A percentile compares a stretch with the other conserved stretches of the same genome.
These are phyloP conservation scores for Pigoraptor vietnamica DNA, from an alignment of 78 protist genomes.

Conservation along the genomic window DNA sequence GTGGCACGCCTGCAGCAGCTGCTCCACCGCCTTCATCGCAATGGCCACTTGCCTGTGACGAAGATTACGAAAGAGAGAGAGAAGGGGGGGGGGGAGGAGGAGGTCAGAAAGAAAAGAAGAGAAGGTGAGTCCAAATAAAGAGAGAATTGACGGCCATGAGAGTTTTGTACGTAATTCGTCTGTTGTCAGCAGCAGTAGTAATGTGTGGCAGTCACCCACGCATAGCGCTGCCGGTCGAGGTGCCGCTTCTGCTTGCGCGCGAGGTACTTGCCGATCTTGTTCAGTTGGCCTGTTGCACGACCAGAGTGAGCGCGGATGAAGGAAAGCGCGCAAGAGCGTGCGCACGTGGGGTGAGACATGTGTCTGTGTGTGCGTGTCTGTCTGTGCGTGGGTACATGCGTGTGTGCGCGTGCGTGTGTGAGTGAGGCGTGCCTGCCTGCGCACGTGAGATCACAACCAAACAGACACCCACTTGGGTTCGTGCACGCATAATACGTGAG, in stretches of 20 bases:
- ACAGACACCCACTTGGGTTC: neutral
- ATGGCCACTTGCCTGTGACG: neutral
- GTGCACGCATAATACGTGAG: neutral
- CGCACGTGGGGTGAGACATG: too few relatives aligned
- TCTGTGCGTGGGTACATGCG: too few relatives aligned
- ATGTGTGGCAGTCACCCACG: too few relatives aligned
- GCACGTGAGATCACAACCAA: too few relatives aligned
- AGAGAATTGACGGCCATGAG: too few relatives aligned
- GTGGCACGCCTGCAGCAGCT: slow-evolving; percentile 5
- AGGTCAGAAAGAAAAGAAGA: neutral
- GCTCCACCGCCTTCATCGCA: neutral
- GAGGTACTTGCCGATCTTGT: neutral
- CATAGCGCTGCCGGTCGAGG: neutral
- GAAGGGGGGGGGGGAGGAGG: neutral
- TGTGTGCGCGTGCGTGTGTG: too few relatives aligned
- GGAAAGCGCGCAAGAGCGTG: too few relatives aligned
- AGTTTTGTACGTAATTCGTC: too few relatives aligned
- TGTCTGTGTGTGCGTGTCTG: too few relatives aligned
- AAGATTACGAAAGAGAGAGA: neutral
- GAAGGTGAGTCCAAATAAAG: neutral
- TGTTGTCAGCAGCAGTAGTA: too few relatives aligned
- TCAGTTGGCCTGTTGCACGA: neutral
- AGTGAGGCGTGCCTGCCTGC: too few relatives aligned
- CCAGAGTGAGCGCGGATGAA: neutral
- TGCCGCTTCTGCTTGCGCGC: neutral